Base-by-base conservation (phyloP, 1,139 yeast genomes). In the Protomyces macrosporus region DNA sequence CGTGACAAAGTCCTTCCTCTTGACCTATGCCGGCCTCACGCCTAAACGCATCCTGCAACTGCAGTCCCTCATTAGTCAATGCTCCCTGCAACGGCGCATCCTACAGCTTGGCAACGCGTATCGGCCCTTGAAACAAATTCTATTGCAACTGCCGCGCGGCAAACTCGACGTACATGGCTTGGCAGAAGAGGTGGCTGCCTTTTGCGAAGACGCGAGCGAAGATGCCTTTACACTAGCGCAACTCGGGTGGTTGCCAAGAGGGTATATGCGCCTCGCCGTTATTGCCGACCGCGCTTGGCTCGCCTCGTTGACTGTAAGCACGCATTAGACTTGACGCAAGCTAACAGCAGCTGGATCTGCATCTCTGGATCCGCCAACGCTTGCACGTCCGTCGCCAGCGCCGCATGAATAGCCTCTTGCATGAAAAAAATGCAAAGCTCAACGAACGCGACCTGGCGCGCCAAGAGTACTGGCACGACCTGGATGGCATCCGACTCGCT, bases 231-330 rank as follows among this genome's bases (percentile, higher is more conserved):
- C 62, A 9, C 53, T 58, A 36, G 33, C 62, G 7, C 55, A 52
- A 33, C 34, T 58, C 34, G 53, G 56, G 12, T 58, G 55, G 62
- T 16, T 58, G n/a, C 62, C 62, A 9, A 12, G 3, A 2, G 52
- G 52, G 10, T 58, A 33, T 42, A 45, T 50, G 45, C 23, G 36
- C 10, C 37, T 40, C 34, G 62, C 62, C 34, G 40, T 58, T 10
- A 51, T 39, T 45, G 54, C 62, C 1, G 62, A 58, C 32, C 55
- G 62, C 10, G 62, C 62, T n/a, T 58, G 62, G 62, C 45, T 58
- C 40, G 42, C 53, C 7, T 36, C 55, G 32, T 16, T 51, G 10
- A 14, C 48, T 14, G 48, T 42, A n/a, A 42, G 23, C 32, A 39
- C 42, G 12, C 2, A 10, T 9, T 1, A 12, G n/a, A 39, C n/a